phyloP scores from a whole-genome alignment of 345 rosid species.

The Populus pruinosa region DNA sequence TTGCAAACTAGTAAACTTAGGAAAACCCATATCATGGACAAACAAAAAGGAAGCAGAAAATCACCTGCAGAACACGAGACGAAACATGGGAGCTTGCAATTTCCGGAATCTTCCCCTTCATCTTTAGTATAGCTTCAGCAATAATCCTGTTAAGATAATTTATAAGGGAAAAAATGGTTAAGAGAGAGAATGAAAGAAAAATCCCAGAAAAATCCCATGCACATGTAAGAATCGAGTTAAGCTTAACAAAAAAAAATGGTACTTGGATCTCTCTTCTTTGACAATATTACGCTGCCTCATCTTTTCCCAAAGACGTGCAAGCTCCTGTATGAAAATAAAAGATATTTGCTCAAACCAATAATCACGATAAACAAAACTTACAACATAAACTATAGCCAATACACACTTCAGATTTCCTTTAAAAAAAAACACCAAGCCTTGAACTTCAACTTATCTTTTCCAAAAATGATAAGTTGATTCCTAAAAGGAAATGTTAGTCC shows the following conservation, averaged over 20 bases:
- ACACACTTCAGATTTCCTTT: background rate
- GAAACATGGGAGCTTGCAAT: constrained; percentile 82
- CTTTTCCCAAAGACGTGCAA: constrained; percentile 84
- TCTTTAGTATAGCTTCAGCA: constrained; percentile 70
- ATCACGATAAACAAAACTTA: background rate
- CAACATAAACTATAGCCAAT: background rate
- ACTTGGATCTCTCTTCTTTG: constrained; percentile 84
- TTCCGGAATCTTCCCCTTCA: constrained; percentile 89
- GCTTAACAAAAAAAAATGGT: constrained; percentile 10
- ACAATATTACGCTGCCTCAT: constrained; percentile 84
- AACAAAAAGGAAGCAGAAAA: background rate
- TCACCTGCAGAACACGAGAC: constrained; percentile 93
- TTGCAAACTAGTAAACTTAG: background rate
- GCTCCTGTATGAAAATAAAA: constrained; percentile 53
- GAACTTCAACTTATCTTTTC: background rate
- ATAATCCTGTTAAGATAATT: constrained; percentile 43
- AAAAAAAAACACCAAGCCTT: background rate
- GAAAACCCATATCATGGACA: background rate
- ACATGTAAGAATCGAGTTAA: background rate
- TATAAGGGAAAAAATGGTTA: background rate
- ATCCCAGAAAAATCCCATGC: background rate
- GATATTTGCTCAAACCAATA: background rate
- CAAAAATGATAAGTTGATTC: background rate
- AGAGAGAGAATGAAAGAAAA: background rate
- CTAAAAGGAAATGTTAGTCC: background rate